Evolutionary conservation across 2,329 filamentous ascomycete species (phyloP).

Genomic region (Dactylonectria macrodidyma): DNA sequence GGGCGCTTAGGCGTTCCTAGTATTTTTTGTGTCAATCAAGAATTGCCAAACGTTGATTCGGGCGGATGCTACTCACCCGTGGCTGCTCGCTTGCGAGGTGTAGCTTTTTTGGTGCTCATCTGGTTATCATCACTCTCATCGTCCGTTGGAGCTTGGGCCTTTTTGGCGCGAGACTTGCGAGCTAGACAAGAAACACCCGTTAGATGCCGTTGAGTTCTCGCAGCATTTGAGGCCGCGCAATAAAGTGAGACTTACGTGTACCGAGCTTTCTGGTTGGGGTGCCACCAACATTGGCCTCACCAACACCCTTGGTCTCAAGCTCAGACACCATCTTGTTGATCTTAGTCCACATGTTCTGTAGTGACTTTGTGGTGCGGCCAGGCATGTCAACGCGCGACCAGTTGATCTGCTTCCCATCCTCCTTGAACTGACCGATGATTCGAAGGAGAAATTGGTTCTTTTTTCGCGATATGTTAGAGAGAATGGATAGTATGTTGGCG

Average conservation of each 20-base stretch:
- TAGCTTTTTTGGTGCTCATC: constrained; percentile 31
- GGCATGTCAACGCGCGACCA: constrained; percentile 55
- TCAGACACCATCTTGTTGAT: constrained; percentile 55
- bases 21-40: constrained; percentile 16
- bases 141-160: constrained; percentile 1
- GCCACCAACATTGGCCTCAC: not conserved
- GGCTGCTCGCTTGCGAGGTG: constrained; percentile 38
- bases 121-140: constrained; percentile 20
- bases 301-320: constrained; percentile 46
- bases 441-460: constrained; percentile 56
- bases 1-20: constrained; percentile 32
- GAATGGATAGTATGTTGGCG: not conserved
- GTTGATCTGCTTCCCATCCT: constrained; percentile 52
- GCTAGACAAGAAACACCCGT: constrained; percentile 26
- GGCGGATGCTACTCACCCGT: constrained; percentile 22
- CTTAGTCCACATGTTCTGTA: constrained; percentile 56
- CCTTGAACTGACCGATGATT: constrained; percentile 52
- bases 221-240: too few species aligned
- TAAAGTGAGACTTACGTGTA: constrained; percentile 39
- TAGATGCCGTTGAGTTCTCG: not conserved
- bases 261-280: constrained; percentile 43
- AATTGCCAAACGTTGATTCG: not conserved
- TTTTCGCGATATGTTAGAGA: not conserved
- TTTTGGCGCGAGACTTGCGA: constrained; percentile 45
- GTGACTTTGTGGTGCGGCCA: constrained; percentile 55